A percentile compares a stretch with the other conserved stretches of the same genome.
Conservation (phyloP, 495 filamentous ascomycete genomes). For the Articulospora tetracladia region DNA sequence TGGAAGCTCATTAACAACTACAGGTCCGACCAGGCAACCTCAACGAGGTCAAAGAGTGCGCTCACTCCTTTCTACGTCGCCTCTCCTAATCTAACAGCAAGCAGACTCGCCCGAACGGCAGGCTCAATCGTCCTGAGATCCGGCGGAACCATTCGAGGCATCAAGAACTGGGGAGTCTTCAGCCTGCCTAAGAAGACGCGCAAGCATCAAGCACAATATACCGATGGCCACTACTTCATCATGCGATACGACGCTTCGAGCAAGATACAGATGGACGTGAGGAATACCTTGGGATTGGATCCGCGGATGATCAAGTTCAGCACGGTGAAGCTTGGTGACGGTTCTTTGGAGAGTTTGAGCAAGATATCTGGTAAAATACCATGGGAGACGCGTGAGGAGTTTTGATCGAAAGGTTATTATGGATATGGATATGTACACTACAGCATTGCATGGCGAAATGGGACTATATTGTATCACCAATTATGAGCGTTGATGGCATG, state of each 20-base stretch:
- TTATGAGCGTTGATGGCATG: neutral
- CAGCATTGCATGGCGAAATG: slow-evolving; percentile 25
- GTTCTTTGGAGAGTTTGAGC: slow-evolving; percentile 57
- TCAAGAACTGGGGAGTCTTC: slow-evolving; percentile 93
- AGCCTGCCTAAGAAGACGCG: slow-evolving; percentile 69
- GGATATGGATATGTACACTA: slow-evolving; percentile 14
- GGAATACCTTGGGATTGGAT: slow-evolving; percentile 76
- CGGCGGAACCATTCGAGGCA: slow-evolving; percentile 87
- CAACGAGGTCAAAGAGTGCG: slow-evolving; percentile 90
- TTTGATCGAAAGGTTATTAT: slow-evolving; percentile 5
- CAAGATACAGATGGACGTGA: slow-evolving; percentile 65
- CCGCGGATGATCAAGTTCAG: slow-evolving; percentile 85
- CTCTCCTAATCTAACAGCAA: slow-evolving; percentile 5
- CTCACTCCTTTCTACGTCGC: slow-evolving; percentile 15
- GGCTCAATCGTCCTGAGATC: slow-evolving; percentile 77
- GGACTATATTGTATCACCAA: neutral
- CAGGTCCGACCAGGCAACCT: slow-evolving; percentile 89
- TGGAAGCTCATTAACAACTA: slow-evolving; percentile 7
- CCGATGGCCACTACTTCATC: slow-evolving; percentile 89
- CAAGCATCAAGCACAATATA: slow-evolving; percentile 75
- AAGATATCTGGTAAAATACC: slow-evolving; percentile 20
- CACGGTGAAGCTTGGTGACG: slow-evolving; percentile 79
- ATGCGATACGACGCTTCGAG: slow-evolving; percentile 87
- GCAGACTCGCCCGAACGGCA: slow-evolving; percentile 81
- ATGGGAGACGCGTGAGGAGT: slow-evolving; percentile 21